phyloP scores from a whole-genome alignment of 2,329 filamentous ascomycete species.

The Fusarium chuoi region DNA sequence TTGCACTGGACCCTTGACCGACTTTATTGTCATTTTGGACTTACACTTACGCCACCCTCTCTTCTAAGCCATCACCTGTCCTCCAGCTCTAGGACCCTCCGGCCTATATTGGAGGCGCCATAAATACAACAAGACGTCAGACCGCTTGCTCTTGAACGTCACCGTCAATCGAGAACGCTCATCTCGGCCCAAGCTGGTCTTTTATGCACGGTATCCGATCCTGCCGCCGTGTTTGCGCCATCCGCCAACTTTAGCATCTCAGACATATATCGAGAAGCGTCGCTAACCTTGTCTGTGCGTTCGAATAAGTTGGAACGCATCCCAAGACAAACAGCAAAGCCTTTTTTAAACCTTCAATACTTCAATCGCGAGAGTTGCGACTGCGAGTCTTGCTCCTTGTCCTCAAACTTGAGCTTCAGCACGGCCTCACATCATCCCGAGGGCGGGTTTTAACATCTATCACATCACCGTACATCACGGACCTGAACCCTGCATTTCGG shows the following conservation, averaged over 20 bases:
- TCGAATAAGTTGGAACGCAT: slow-evolving; percentile 25
- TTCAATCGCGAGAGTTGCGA: neutral
- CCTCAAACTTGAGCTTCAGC: neutral
- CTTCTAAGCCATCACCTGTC: slow-evolving; percentile 22
- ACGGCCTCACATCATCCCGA: slow-evolving; percentile 29
- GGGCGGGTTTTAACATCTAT: slow-evolving; percentile 14
- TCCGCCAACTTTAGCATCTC: slow-evolving; percentile 6
- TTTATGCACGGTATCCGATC: slow-evolving; percentile 32
- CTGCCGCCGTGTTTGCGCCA: slow-evolving; percentile 27
- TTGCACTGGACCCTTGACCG: slow-evolving; percentile 27
- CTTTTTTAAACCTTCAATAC: neutral
- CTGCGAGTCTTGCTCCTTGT: neutral
- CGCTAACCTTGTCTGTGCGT: slow-evolving; percentile 12
- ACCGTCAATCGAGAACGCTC: slow-evolving; percentile 19
- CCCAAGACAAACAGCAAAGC: slow-evolving; percentile 4
- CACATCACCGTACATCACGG: slow-evolving; percentile 32
- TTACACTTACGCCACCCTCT: slow-evolving; percentile 35
- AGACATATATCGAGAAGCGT: slow-evolving; percentile 2
- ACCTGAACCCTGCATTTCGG: slow-evolving; percentile 36
- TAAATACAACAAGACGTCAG: slow-evolving; percentile 42
- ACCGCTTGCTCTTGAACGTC: slow-evolving; percentile 37
- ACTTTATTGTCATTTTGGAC: slow-evolving; percentile 31
- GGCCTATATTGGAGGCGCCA: slow-evolving; percentile 30
- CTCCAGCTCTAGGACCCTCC: slow-evolving; percentile 34
- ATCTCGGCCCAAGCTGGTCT: slow-evolving; percentile 24